Percentiles rank a stretch among this genome's conserved stretches.
Evolutionary conservation across 2,329 filamentous ascomycete genomes (phyloP).

Genomic region (Penicillium sp.): DNA sequence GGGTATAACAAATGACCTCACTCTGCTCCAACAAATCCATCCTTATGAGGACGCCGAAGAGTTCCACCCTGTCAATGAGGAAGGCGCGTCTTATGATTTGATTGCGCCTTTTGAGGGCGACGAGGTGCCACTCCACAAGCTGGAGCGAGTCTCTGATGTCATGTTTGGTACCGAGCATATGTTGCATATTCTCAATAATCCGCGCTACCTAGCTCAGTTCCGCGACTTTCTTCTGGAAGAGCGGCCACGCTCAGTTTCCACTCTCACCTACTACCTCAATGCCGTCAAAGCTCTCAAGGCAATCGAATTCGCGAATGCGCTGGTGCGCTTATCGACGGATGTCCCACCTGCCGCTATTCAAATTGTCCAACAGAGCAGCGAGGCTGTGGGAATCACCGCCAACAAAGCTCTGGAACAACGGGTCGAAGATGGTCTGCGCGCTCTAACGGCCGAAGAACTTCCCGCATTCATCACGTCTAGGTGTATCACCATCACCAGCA

Average conservation of each 20-base stretch:
- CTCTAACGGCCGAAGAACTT: slow-evolving; percentile 65
- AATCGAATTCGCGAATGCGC: slow-evolving; percentile 68
- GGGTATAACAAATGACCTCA: slow-evolving; percentile 24
- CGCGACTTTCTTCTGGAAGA: slow-evolving; percentile 63
- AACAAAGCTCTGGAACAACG: slow-evolving; percentile 63
- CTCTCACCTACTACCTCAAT: slow-evolving; percentile 71
- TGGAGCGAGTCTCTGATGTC: slow-evolving; percentile 65
- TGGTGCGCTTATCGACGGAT: slow-evolving; percentile 57
- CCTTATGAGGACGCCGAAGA: slow-evolving; percentile 26
- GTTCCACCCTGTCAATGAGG: slow-evolving; percentile 33
- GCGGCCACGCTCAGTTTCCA: slow-evolving; percentile 62
- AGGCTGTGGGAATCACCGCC: slow-evolving; percentile 51
- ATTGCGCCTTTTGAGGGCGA: slow-evolving; percentile 32
- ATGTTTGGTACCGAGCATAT: slow-evolving; percentile 68
- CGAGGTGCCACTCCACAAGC: slow-evolving; percentile 43
- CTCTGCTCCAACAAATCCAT: slow-evolving; percentile 29
- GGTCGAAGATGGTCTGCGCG: slow-evolving; percentile 63
- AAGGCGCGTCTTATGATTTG: slow-evolving; percentile 36
- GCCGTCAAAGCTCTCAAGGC: slow-evolving; percentile 69
- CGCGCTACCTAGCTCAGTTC: slow-evolving; percentile 63
- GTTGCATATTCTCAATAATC: slow-evolving; percentile 63
- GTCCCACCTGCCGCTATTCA: slow-evolving; percentile 55
- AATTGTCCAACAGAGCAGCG: slow-evolving; percentile 59
- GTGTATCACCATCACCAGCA: slow-evolving; percentile 68
- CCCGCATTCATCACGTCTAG: slow-evolving; percentile 70